phyloP scores from a whole-genome alignment of 768 basidiomycete genomes.

The Kwoniella pini region DNA sequence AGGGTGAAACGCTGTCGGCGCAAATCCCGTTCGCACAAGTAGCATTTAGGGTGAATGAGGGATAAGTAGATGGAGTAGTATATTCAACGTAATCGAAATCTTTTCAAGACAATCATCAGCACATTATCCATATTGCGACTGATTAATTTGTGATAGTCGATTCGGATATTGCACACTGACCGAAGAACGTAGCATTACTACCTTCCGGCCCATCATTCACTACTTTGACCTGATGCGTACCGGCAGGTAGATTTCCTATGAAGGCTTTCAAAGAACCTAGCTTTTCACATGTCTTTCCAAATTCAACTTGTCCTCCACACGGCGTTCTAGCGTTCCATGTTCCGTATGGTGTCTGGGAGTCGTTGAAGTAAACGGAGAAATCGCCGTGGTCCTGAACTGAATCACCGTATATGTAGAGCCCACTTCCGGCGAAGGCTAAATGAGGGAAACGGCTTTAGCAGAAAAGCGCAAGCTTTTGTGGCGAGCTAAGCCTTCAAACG shows the following conservation, averaged over 20 bases:
- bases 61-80: constrained; percentile 28
- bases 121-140: no score
- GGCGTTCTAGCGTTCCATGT: constrained; percentile 42
- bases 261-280: constrained; percentile 45
- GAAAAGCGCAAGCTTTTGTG: no score
- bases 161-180: no score
- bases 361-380: constrained; percentile 48
- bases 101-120: no score
- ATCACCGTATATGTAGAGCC: constrained; percentile 53
- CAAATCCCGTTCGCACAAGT: constrained; percentile 14
- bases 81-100: constrained; percentile 38
- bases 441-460: no score
- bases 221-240: constrained; percentile 38
- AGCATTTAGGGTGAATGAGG: constrained; percentile 15
- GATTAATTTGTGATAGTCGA: no score
- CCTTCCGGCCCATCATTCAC: constrained; percentile 38
- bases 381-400: constrained; percentile 54
- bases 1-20: neutral
- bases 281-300: constrained; percentile 51
- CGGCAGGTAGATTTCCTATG: constrained; percentile 31
- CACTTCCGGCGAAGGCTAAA: constrained; percentile 38
- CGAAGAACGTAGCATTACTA: constrained; percentile 39
- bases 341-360: constrained; percentile 20
- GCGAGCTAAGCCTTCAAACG: no score
- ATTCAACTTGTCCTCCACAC: constrained; percentile 32